Conservation (phyloP, 441 rosid genomes). For the Adansonia rubrostipa region DNA sequence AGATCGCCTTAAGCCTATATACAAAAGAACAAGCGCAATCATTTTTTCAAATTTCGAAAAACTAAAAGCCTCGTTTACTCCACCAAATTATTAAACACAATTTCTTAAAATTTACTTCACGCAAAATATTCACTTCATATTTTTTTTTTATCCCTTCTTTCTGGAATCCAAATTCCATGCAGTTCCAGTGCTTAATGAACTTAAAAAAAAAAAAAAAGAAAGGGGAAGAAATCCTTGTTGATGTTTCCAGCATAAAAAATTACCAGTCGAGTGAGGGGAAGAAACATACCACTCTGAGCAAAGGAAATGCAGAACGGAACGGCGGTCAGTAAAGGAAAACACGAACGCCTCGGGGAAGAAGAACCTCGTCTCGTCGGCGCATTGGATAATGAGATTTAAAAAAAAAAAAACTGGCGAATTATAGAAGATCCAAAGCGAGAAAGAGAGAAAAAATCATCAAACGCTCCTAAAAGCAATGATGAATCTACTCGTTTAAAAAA, state of each 20-base stretch:
- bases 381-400: conserved; percentile 4
- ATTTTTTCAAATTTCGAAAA: conserved; percentile 28
- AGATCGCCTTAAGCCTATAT: conserved; percentile 34
- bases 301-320: conserved; percentile 34
- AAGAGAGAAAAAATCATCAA: neutral
- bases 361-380: conserved; percentile 38
- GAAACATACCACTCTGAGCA: conserved; percentile 34
- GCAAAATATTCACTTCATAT: neutral
- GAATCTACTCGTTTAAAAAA: neutral
- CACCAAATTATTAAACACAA: conserved; percentile 13
- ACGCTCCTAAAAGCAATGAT: neutral
- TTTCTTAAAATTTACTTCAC: neutral
- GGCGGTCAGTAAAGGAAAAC: conserved; percentile 23
- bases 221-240: neutral
- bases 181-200: neutral
- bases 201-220: neutral
- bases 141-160: neutral
- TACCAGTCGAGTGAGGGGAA: neutral
- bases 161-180: neutral
- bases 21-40: conserved; percentile 23
- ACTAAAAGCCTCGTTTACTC: conserved; percentile 13
- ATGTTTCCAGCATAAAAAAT: neutral
- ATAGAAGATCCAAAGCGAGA: conserved; percentile 1
- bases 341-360: conserved; percentile 1
- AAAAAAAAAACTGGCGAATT: neutral